Conservation (phyloP, 2,329 filamentous ascomycete species). For the Bipolaris zeicola region DNA sequence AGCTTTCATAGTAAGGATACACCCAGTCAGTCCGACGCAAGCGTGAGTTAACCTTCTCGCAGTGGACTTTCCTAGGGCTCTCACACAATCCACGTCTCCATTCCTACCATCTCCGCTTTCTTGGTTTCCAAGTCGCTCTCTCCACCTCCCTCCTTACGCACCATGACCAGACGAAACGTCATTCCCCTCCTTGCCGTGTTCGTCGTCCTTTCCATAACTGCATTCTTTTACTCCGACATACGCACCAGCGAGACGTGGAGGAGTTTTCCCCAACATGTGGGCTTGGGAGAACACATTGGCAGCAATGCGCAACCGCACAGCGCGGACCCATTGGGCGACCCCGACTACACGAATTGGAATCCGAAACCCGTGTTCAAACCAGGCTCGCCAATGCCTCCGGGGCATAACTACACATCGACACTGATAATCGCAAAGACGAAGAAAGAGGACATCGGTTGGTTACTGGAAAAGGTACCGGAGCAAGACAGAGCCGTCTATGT, state of each 20-base stretch:
- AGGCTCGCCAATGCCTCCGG: conserved; percentile 47
- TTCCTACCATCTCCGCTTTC: background rate
- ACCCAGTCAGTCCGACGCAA: conserved; percentile 7
- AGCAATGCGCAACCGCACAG: conserved; percentile 15
- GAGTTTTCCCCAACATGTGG: conserved; percentile 49
- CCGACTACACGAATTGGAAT: conserved; percentile 47
- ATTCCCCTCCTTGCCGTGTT: conserved; percentile 40
- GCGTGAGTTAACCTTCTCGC: background rate
- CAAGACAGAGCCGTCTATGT: conserved; percentile 57
- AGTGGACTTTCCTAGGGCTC: conserved; percentile 5
- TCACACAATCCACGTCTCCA: background rate
- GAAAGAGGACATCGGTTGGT: conserved; percentile 60
- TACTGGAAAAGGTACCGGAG: conserved; percentile 58
- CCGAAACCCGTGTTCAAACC: conserved; percentile 41
- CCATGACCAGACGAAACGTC: conserved; percentile 37
- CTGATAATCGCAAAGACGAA: conserved; percentile 61
- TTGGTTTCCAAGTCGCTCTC: conserved; percentile 2
- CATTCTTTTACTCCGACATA: conserved; percentile 49
- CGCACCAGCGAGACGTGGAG: conserved; percentile 45
- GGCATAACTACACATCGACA: conserved; percentile 59
- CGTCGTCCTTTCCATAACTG: conserved; percentile 41
- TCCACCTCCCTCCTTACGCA: conserved; percentile 5
- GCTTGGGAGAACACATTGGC: conserved; percentile 46
- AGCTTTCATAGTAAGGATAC: background rate
- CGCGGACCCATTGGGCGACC: conserved; percentile 25